Base-by-base conservation (phyloP, 805 yeast genomes). In the Zygosaccharomyces bailii region DNA sequence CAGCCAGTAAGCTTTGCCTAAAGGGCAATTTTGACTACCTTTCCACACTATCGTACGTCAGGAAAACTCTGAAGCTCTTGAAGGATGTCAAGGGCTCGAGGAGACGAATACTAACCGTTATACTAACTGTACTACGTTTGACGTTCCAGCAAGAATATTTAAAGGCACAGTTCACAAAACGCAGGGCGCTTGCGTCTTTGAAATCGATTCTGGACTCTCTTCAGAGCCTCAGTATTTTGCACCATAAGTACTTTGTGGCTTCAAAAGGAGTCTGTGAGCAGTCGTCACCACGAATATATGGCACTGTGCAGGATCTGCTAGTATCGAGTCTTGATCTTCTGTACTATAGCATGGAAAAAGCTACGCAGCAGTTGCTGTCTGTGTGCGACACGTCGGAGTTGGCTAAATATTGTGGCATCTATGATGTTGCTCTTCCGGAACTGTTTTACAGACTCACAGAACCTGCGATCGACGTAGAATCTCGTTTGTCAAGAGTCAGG, bases 331-430 rank as follows among this genome's bases (percentile, higher is more conserved):
- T 61, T 10, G 70, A 68, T 39, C 34, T 53, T 4, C 33, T 57
- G 9, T 60, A 48, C 33, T 53, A 48, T 39, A 59, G 66, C 5
- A 39, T 64, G 3, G 42, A 60, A 1, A 59, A 55, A 13, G 54
- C 63, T 6, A 48, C 67, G 23, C 51, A 51, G 9, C 53, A 54
- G 25, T 39, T 67, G 33, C 35, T 68, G 2, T 57, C 65, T 7
- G 47, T 57, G 41, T 56, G 69, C 17, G 53, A 66, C 38, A 54
- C 59, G 13, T 48, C 59, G 4, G 72, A 66, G 17, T 53, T 76
- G 23, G 61, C 65, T 31, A 67, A 70, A 45, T 76, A 70, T 48
- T 67, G 74, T 49, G 73, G 65, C 21, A 64, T 75, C 3, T 76
- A 75, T 53, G 71, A 63, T 10, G 52, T 75, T 5, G 55, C 62